Base-by-base conservation (phyloP, 164 flowering plant species). In the Santalum album region DNA sequence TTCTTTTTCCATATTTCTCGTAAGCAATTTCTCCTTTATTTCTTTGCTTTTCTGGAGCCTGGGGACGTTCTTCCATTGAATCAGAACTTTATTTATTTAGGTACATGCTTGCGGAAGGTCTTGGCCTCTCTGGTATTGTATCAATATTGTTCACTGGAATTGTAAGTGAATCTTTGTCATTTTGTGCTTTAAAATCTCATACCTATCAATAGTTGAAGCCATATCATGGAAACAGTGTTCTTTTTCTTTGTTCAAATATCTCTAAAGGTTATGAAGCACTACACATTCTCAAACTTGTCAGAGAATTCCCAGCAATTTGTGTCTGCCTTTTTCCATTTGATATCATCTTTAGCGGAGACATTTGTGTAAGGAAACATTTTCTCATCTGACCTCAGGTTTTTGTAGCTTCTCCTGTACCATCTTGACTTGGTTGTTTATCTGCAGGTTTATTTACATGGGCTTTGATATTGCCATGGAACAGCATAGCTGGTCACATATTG, bases 81-180 rank as follows among this genome's bases (percentile, higher is more conserved):
- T 57, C 19, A 45, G 25, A 48, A 47, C 42, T 25, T 18, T 55
- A 12, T 49, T 49, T 7, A 3, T 61, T 11, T 57, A 94, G 99
- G 77, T 94, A 94, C 75, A 94, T 94, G 99, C 81, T 94, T 53
- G 89, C 99, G 10, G 99, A 94, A 79, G 99, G 99, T 52, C 75
- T 94, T 73, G 92, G 99, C 39, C 95, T 94, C 51, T 89, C 99
- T 62, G 99, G 99, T 35, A 94, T 94, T 48, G 99, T 94, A 17
- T 90, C 99, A n/a, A 94, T 94, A 74, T 66, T 94, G 69, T 94
- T 94, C 80, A 94, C 99, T 25, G 99, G 99, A 69, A 84, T 94
- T 43, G 99, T 94, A 75, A 87, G 99, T 81, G 16, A 42, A 42
- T 59, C 39, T 63, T 3, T 24, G 22, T 18, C 42, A 14, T 23